These are phyloP conservation scores for Farysia itapuensis DNA, from an alignment of 1,284 basidiomycete species.

Conservation along the genomic window DNA sequence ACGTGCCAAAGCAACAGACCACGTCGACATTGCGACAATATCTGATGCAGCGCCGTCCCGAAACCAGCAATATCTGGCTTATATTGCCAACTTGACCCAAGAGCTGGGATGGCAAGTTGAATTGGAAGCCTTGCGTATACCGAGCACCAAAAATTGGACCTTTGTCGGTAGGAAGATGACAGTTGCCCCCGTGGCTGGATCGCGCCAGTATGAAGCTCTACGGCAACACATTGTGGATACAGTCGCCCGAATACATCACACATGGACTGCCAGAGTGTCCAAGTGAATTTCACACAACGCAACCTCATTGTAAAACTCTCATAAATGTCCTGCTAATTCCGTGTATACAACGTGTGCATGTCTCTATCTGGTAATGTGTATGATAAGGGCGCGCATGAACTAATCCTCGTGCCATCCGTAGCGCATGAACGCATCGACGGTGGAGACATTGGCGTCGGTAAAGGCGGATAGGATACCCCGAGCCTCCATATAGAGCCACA, in stretches of 20 bases:
- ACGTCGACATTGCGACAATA: too few relatives aligned
- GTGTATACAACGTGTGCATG: too few relatives aligned
- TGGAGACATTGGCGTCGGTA: constrained; percentile 32
- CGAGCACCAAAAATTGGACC: constrained; percentile 89
- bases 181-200: not conserved
- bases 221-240: not conserved
- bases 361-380: too few relatives aligned
- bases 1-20: not conserved
- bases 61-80: constrained; percentile 58
- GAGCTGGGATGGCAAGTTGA: constrained; percentile 83
- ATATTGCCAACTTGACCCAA: constrained; percentile 53
- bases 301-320: too few relatives aligned
- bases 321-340: too few relatives aligned
- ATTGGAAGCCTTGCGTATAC: constrained; percentile 81
- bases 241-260: not conserved
- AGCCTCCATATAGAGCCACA: constrained; percentile 53
- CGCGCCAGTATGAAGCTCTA: not conserved
- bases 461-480: constrained; percentile 33
- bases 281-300: too few relatives aligned
- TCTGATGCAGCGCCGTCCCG: constrained; percentile 56
- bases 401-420: constrained; percentile 52
- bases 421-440: constrained; percentile 52
- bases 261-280: not conserved
- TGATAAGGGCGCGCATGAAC: too few relatives aligned
- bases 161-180: constrained; percentile 66